Evolutionary conservation across 208 protist species (phyloP).

Genomic region (Wallacemonas rigidus): DNA sequence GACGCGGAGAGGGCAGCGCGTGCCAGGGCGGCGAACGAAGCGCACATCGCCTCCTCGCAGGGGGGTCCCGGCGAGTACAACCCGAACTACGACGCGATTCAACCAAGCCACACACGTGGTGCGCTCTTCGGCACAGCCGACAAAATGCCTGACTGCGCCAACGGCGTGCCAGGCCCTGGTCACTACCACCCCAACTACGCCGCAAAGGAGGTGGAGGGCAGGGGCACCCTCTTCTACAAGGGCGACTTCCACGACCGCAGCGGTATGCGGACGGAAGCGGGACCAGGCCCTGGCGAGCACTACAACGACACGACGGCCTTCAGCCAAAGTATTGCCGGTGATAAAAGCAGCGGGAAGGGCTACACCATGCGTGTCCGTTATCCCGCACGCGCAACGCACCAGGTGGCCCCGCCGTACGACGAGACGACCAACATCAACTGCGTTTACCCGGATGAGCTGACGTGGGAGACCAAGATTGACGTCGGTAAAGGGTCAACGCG

Average conservation of each 20-base stretch:
- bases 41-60: constrained; percentile 26
- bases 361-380: constrained; percentile 78
- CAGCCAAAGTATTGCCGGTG: constrained; percentile 55
- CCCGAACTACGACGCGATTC: constrained; percentile 35
- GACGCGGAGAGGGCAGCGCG: constrained; percentile 26
- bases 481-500: background rate
- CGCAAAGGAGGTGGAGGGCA: constrained; percentile 14
- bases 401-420: constrained; percentile 62
- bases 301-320: constrained; percentile 59
- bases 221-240: constrained; percentile 67
- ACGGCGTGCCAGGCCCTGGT: constrained; percentile 52
- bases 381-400: constrained; percentile 75
- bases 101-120: constrained; percentile 10
- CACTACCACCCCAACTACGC: constrained; percentile 46
- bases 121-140: constrained; percentile 19
- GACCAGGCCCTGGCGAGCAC: constrained; percentile 43
- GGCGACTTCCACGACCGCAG: constrained; percentile 66
- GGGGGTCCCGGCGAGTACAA: constrained; percentile 27
- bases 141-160: constrained; percentile 3
- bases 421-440: constrained; percentile 82
- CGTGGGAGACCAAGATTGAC: constrained; percentile 48
- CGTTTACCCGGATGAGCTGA: constrained; percentile 71
- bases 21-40: constrained; percentile 22
- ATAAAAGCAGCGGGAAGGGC: constrained; percentile 45
- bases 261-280: constrained; percentile 18